Base-by-base conservation (phyloP, 768 basidiomycete species). In the Podaxis rugospora region DNA sequence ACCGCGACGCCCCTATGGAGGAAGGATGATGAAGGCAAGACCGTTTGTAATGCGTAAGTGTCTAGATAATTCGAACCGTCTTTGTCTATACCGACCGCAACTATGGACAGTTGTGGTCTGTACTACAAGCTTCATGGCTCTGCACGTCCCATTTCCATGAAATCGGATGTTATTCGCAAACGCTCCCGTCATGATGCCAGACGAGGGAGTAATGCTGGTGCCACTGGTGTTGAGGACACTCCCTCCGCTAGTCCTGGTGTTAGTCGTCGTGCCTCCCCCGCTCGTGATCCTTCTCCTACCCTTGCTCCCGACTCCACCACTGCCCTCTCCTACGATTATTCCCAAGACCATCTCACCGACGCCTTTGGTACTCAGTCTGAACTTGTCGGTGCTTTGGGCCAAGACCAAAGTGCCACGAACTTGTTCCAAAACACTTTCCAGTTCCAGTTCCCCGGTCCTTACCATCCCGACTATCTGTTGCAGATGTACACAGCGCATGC, bases 21-120 rank as follows among this genome's bases (percentile, higher is more conserved):
- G 64, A 93, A 93, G 74, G 92, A 93, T 66, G 91, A 93, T 66
- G 92, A 93, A 73, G 92, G 92, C 57, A 91, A 91, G 78, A 93
- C 92, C 0, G 90, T 93, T 42, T 93, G 92, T 77, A 93, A 93
- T 67, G 92, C 92, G 88, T 93, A 71, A 72, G 88, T 84, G 27
- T 60, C 55, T 27, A 42, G n/a, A 35, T 47, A 46, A 27, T 58
- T 23, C 23, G 57, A 37, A 62, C 25, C 32, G 44, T 56, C 54
- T 65, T 37, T 57, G 37, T 51, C 49, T 36, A 36, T 62, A 23
- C 16, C 62, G 62, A 61, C 56, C 18, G 51, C 52, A 46, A 59
- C 52, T 54, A 23, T 60, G 39, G 60, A 56, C 62, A 92, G 90
- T 35, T 93, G 92, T 64, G 91, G 91, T 4, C 71, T 93, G 5